Evolutionary conservation across 345 rosid genomes (phyloP), one percentile per base, ranked within the genome.

Genomic region (Linum usitatissimum): DNA sequence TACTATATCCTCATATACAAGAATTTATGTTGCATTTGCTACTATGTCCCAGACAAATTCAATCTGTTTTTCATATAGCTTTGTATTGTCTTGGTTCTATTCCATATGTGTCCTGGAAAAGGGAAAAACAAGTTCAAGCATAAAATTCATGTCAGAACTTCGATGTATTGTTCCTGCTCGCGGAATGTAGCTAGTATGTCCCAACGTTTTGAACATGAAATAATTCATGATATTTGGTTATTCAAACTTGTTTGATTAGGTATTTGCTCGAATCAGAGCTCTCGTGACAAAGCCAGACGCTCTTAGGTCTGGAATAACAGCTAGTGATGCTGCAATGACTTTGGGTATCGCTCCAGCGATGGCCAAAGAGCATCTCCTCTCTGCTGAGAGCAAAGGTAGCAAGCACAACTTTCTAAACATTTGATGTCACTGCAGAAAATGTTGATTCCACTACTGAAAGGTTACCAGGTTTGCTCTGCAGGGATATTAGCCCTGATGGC

Each of bases 281-380:
- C 89, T 90, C 57, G 89, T 74, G 61, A 74, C 82, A 36, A 86
- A 73, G 76, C 72, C 92, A 0, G 92, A 84, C 67, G 76, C 84
- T 73, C 80, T 93, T 39, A 77, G 70, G 68, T 68, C 60, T 61
- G 96, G 99, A 18, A 76, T 90, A 77, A 84, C 86, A 67, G 86
- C 97, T 58, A 84, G 83, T 75, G 97, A 93, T 75, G 96, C 97
- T 78, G 97, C 96, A 65, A 84, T 87, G 78, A 83, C 89, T 28
- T 73, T 90, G 65, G 95, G 86, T 64, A 88, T 93, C 60, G 96
- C 97, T 64, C 97, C 99, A 63, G 97, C 99, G 60, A 82, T 93
- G 97, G 99, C 99, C 45, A 90, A 93, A 76, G 97, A 93, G 77
- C 95, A 86, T 72, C 94, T 93, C 71, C 79, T 90, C 54, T 74